Evolutionary conservation across 2,329 filamentous ascomycete genomes (phyloP), one percentile per base, ranked within the genome.

Genomic region (Claviceps pusilla): DNA sequence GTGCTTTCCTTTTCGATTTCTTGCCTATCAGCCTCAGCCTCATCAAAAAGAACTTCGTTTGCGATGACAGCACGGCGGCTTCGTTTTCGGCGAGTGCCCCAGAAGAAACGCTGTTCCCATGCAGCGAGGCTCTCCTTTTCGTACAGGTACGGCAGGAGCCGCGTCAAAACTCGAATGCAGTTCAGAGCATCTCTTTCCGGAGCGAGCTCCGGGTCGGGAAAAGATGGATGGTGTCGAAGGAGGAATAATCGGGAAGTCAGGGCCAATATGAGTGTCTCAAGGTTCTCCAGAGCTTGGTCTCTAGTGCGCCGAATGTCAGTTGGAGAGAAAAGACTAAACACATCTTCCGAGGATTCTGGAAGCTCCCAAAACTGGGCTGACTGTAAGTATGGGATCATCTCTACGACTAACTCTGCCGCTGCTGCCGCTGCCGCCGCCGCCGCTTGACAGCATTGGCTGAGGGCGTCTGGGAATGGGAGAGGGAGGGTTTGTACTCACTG

Each of bases 31-130:
- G 75, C 72, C 53, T 81, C 75, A 1, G 78, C 78, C 65, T 87
- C 89, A 64, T 95, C 90, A 63, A 95, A 95, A 29, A 95, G 75
- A 24, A 95, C 80, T 69, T 95, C 87, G 51, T 79, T 80, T 43
- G 82, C 77, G 51, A 87, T 76, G 58, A 78, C 74, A 9, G 80
- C 75, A 60, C 79, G 83, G 55, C 83, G 80, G 45, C 81, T 88
- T 66, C 78, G 82, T 70, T 84, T 89, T 68, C 80, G 79, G 60
- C 89, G 77, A 49, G 79, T 74, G 1, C 79, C 77, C 93, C 93
- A 97, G 65, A 98, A 96, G 76, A 98, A 95, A 57, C 78, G 82
- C 58, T 95, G 85, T 65, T 97, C 89, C 93, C 93, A 98, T 60
- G 76, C 70, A 57, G 85, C 79, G 51, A 98, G 71, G 53, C 84